Evolutionary conservation across 129 eudicot genomes (phyloP).

Genomic region (Ambrosia trifida): DNA sequence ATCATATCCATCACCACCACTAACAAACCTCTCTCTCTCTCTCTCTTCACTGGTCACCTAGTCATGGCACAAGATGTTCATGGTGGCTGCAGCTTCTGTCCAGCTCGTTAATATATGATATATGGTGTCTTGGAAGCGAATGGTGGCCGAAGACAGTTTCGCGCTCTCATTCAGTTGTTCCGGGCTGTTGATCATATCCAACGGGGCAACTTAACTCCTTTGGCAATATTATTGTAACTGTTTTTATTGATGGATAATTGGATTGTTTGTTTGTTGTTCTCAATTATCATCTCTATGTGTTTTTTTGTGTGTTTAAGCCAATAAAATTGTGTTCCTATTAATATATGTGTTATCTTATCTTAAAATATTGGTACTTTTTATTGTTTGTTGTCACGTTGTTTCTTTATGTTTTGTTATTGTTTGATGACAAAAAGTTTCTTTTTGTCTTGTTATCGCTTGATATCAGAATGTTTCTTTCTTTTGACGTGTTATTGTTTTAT

Average conservation of each 20-base stretch:
- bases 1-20: constrained; percentile 13
- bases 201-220: constrained; percentile 45
- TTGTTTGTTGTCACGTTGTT: neutral
- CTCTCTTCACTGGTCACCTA: constrained; percentile 6
- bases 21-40: constrained; percentile 34
- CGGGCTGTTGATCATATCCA: constrained; percentile 16
- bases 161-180: neutral
- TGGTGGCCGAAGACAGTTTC: neutral
- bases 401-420: neutral
- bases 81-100: constrained; percentile 12
- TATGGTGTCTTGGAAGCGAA: constrained; percentile 5
- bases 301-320: constrained; percentile 10
- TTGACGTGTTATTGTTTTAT: too few species aligned
- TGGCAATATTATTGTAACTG: constrained; percentile 28
- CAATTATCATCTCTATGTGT: constrained; percentile 15
- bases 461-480: too few species aligned
- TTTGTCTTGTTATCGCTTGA: too few species aligned
- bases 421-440: neutral
- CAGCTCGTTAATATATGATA: constrained; percentile 24
- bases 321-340: neutral
- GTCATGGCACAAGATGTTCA: constrained; percentile 19
- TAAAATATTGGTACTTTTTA: constrained; percentile 11
- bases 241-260: constrained; percentile 11
- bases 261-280: constrained; percentile 21
- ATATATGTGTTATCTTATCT: neutral